Conservation (phyloP, 495 filamentous ascomycete species). For the Massariosphaeria phaeospora region DNA sequence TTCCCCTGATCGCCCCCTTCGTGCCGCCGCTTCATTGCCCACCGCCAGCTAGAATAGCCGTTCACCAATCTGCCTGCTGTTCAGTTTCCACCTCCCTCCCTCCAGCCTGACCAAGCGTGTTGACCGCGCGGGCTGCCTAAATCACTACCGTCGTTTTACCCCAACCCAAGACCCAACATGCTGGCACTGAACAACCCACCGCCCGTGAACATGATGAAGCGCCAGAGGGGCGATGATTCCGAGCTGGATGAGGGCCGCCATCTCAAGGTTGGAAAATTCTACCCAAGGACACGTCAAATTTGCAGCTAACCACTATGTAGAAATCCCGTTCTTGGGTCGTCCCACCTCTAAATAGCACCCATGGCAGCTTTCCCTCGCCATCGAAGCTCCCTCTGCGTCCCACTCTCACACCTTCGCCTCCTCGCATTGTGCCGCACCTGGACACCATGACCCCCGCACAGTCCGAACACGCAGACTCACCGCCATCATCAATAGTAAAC, state of each 20-base stretch:
- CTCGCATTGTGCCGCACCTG: constrained; percentile 6
- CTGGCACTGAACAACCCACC: constrained; percentile 19
- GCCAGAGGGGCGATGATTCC: constrained; percentile 25
- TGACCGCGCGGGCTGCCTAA: constrained; percentile 11
- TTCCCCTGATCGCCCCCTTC: constrained; percentile 21
- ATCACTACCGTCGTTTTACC: neutral
- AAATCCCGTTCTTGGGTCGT: constrained; percentile 23
- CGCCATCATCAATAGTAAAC: constrained; percentile 29
- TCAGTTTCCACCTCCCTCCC: neutral
- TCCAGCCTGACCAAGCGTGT: constrained; percentile 16
- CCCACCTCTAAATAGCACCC: constrained; percentile 2
- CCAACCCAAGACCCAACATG: neutral
- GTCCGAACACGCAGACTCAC: constrained; percentile 20
- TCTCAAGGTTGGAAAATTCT: too few relatives aligned
- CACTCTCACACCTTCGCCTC: constrained; percentile 21
- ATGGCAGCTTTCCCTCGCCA: constrained; percentile 1
- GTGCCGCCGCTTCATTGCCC: neutral
- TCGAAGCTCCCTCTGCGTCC: constrained; percentile 23
- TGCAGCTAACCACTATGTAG: constrained; percentile 11
- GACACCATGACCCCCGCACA: constrained; percentile 27
- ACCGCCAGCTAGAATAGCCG: neutral
- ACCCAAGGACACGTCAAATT: too few relatives aligned
- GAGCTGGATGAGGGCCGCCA: constrained; percentile 29
- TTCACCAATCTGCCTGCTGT: constrained; percentile 1
- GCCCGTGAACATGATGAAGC: too few relatives aligned